Evolutionary conservation across 192 early-diverging fungal species (phyloP).

Genomic region (Backusella tarrabulga): DNA sequence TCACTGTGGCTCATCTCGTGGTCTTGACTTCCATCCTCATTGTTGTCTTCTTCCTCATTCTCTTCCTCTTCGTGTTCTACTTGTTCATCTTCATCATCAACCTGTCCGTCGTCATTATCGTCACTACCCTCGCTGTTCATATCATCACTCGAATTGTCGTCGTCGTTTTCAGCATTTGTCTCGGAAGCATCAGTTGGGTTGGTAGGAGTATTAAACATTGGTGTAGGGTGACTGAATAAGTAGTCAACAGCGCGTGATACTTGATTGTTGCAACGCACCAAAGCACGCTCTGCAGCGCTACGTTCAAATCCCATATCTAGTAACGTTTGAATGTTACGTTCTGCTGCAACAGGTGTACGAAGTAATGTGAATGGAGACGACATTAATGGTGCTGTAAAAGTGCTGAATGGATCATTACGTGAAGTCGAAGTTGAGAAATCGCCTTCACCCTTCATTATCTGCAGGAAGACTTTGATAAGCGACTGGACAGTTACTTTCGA

Average conservation of each 20-base stretch:
- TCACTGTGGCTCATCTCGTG: slow-evolving; percentile 22
- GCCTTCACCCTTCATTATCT: slow-evolving; percentile 73
- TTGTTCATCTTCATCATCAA: slow-evolving; percentile 18
- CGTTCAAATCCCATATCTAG: slow-evolving; percentile 88
- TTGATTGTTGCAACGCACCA: slow-evolving; percentile 75
- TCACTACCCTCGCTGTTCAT: slow-evolving; percentile 38
- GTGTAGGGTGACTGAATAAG: slow-evolving; percentile 66
- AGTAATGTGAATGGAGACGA: slow-evolving; percentile 28
- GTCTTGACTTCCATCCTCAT: slow-evolving; percentile 21
- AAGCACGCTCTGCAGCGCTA: slow-evolving; percentile 71
- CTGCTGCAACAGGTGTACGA: slow-evolving; percentile 54
- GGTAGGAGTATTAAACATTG: slow-evolving; percentile 23
- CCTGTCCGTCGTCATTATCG: slow-evolving; percentile 20
- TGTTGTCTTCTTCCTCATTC: slow-evolving; percentile 32
- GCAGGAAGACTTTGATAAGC: slow-evolving; percentile 60
- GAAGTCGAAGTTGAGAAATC: slow-evolving; percentile 49
- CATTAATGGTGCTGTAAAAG: slow-evolving; percentile 7
- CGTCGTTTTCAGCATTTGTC: slow-evolving; percentile 34
- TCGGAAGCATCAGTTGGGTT: slow-evolving; percentile 27
- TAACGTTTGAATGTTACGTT: slow-evolving; percentile 64
- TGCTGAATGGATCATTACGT: background rate
- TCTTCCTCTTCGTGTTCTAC: slow-evolving; percentile 25
- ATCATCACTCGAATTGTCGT: slow-evolving; percentile 20
- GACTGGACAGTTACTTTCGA: slow-evolving; percentile 54
- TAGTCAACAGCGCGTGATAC: slow-evolving; percentile 84